phyloP scores from a whole-genome alignment of 2,329 filamentous ascomycete species.

The Fusarium falciforme region DNA sequence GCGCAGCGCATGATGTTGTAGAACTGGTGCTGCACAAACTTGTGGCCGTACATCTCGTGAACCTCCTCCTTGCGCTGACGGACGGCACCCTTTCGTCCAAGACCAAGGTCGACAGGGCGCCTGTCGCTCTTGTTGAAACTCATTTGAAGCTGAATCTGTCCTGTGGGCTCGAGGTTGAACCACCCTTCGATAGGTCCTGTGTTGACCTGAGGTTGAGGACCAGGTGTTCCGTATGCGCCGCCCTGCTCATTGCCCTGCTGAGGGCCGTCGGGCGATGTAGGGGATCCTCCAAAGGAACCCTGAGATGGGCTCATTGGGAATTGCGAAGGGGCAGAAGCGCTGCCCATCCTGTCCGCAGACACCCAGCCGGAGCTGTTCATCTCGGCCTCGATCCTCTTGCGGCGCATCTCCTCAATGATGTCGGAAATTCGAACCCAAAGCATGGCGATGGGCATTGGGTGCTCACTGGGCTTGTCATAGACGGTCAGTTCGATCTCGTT shows the following conservation, averaged over 20 bases:
- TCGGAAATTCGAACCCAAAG: constrained; percentile 97
- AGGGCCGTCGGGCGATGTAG: constrained; percentile 53
- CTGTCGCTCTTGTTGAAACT: constrained; percentile 93
- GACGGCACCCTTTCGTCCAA: constrained; percentile 94
- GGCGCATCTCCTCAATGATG: constrained; percentile 95
- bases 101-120: constrained; percentile 85
- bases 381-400: constrained; percentile 96
- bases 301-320: constrained; percentile 68
- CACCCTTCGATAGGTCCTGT: constrained; percentile 84
- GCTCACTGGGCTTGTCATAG: constrained; percentile 93
- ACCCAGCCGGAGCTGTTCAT: constrained; percentile 97
- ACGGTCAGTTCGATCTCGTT: constrained; percentile 98
- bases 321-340: constrained; percentile 59
- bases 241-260: constrained; percentile 46
- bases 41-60: constrained; percentile 99
- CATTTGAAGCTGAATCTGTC: constrained; percentile 89
- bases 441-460: constrained; percentile 92
- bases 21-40: constrained; percentile 98
- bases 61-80: constrained; percentile 98
- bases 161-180: constrained; percentile 96
- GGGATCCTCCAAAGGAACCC: constrained; percentile 56
- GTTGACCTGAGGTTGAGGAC: constrained; percentile 62
- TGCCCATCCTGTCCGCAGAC: constrained; percentile 93
- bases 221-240: constrained; percentile 49
- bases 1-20: constrained; percentile 99